These are phyloP conservation scores for Auricularia heimuer DNA, from an alignment of 768 basidiomycete species.

Conservation along the genomic window DNA sequence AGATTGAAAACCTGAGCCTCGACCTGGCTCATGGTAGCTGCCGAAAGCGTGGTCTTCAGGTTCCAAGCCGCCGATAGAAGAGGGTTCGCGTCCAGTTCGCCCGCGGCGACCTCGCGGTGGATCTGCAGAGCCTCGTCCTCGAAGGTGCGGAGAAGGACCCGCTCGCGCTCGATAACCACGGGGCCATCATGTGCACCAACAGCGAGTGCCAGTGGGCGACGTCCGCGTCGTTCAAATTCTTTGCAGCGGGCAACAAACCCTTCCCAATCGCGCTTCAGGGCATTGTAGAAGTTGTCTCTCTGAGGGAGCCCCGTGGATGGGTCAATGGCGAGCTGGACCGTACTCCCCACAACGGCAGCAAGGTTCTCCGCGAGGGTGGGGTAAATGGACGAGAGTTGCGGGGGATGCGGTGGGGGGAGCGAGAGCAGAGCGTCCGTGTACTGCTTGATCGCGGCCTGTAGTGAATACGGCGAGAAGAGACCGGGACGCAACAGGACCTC, in stretches of 20 bases:
- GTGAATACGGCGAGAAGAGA: conserved; percentile 73
- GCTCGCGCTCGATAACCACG: conserved; percentile 68
- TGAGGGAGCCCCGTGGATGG: conserved; percentile 71
- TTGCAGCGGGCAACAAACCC: conserved; percentile 87
- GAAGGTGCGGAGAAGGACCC: conserved; percentile 49
- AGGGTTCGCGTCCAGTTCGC: conserved; percentile 28
- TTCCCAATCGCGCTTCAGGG: conserved; percentile 89
- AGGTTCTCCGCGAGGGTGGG: conserved; percentile 64
- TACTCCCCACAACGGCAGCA: conserved; percentile 77
- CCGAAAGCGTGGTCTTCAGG: conserved; percentile 49
- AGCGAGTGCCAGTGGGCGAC: conserved; percentile 68
- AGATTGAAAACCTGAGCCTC: conserved; percentile 54
- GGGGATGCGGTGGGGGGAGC: conserved; percentile 45
- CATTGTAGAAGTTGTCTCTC: conserved; percentile 72
- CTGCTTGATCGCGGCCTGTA: conserved; percentile 72
- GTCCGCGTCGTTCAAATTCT: conserved; percentile 78
- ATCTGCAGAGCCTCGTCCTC: conserved; percentile 62
- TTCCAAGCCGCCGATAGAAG: conserved; percentile 56
- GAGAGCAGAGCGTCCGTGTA: conserved; percentile 68
- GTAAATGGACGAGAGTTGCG: conserved; percentile 54
- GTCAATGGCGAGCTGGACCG: conserved; percentile 62
- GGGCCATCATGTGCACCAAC: conserved; percentile 31
- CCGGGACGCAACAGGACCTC: conserved; percentile 79
- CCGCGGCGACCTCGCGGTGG: conserved; percentile 35
- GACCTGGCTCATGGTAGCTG: conserved; percentile 42